phyloP scores from a whole-genome alignment of 805 yeast genomes.

The Saturnispora saitoi region DNA sequence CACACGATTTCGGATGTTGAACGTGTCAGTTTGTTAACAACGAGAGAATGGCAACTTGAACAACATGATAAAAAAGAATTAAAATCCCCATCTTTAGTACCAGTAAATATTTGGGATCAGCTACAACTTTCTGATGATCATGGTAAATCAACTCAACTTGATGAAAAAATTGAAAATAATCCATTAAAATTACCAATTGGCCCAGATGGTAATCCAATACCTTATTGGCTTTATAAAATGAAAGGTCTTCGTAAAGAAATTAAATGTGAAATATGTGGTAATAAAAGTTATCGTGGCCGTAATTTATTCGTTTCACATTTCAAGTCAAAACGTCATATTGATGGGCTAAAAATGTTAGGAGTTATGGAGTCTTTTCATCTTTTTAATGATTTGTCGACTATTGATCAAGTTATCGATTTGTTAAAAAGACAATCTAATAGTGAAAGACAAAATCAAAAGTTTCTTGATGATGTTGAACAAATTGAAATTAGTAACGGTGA shows the following conservation, averaged over 20 bases:
- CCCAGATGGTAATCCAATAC: slow-evolving; percentile 86
- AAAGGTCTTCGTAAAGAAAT: slow-evolving; percentile 74
- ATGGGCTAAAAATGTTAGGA: slow-evolving; percentile 71
- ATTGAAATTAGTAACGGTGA: slow-evolving; percentile 92
- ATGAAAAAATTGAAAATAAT: slow-evolving; percentile 30
- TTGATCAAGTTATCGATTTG: slow-evolving; percentile 59
- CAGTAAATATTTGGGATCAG: slow-evolving; percentile 1
- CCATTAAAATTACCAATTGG: slow-evolving; percentile 69
- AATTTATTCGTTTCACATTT: slow-evolving; percentile 69
- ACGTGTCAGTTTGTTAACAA: slow-evolving; percentile 59
- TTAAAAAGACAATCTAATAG: slow-evolving; percentile 27
- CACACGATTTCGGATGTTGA: slow-evolving; percentile 55
- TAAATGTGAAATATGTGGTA: slow-evolving; percentile 83
- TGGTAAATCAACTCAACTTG: slow-evolving; percentile 18
- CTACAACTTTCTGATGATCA: slow-evolving; percentile 17
- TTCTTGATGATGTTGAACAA: slow-evolving; percentile 53
- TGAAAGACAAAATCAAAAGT: slow-evolving; percentile 25
- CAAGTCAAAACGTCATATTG: slow-evolving; percentile 54
- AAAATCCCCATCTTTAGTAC: slow-evolving; percentile 2
- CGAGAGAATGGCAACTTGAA: slow-evolving; percentile 54
- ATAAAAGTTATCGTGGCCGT: slow-evolving; percentile 63
- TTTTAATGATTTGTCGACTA: slow-evolving; percentile 57
- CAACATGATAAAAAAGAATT: slow-evolving; percentile 30
- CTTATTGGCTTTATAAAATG: slow-evolving; percentile 84
- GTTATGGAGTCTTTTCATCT: slow-evolving; percentile 38